Evolutionary conservation across 176 grass and related monocot genomes (phyloP).

Genomic region (Panicum miliaceum): DNA sequence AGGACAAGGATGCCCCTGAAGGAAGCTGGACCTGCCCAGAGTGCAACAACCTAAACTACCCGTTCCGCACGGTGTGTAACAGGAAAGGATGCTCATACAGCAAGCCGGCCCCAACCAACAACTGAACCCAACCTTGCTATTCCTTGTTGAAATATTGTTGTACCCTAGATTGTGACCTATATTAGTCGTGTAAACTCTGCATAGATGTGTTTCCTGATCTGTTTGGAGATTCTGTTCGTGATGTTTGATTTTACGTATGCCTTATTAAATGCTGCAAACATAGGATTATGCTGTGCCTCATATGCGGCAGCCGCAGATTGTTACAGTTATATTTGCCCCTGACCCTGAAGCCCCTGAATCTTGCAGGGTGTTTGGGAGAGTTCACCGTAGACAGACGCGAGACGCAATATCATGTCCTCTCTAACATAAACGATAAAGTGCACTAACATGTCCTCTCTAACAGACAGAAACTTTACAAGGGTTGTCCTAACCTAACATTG

Average conservation of each 20-base stretch:
- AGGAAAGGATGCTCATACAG: conserved; percentile 74
- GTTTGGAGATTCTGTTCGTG: background rate
- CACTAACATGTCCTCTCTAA: background rate
- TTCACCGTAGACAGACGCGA: too few relatives aligned
- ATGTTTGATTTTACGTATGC: conserved; percentile 13
- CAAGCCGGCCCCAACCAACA: conserved; percentile 47
- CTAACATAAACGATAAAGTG: background rate
- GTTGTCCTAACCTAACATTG: conserved; percentile 12
- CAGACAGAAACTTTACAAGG: conserved; percentile 36
- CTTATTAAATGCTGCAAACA: background rate
- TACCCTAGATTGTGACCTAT: conserved; percentile 21
- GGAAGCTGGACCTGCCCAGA: conserved; percentile 91
- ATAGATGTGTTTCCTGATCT: background rate
- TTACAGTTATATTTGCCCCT: background rate
- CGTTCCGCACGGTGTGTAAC: conserved; percentile 80
- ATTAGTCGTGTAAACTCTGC: conserved; percentile 25
- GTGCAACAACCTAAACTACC: conserved; percentile 91
- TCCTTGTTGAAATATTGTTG: conserved; percentile 8
- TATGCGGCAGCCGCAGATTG: too few relatives aligned
- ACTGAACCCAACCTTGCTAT: background rate
- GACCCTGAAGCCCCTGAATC: too few relatives aligned
- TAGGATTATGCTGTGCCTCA: background rate
- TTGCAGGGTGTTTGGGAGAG: background rate
- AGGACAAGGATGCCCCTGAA: conserved; percentile 72
- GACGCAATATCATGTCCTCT: background rate